These are phyloP conservation scores for Lipomyces yamadae DNA, from an alignment of 805 yeast genomes.

Conservation along the genomic window DNA sequence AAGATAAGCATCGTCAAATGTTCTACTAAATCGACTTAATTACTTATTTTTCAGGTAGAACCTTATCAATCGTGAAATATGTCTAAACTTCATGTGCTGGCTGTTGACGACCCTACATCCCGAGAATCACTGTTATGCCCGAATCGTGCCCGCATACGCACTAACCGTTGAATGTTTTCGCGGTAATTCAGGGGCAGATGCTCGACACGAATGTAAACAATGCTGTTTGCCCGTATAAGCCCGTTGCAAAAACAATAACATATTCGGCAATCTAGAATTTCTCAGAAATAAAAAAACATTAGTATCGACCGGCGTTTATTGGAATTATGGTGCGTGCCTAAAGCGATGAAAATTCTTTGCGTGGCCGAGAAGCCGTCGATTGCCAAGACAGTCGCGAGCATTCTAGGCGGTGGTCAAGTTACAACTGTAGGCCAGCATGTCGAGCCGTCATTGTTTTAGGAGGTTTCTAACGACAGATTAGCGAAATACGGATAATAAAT, in stretches of 20 bases:
- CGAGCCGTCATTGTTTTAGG: not conserved
- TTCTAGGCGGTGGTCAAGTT: slow-evolving; percentile 74
- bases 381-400: slow-evolving; percentile 77
- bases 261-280: not conserved
- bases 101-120: not conserved
- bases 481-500: slow-evolving; percentile 60
- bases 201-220: not conserved
- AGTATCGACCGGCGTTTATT: not conserved
- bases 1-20: too few species aligned
- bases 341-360: slow-evolving; percentile 75
- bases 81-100: not conserved
- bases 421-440: slow-evolving; percentile 40
- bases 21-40: too few species aligned
- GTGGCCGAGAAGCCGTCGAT: slow-evolving; percentile 98
- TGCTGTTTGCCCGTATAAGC: not conserved
- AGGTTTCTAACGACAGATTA: slow-evolving; percentile 3
- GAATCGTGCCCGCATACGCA: not conserved
- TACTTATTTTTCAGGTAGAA: too few species aligned
- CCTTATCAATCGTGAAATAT: not conserved
- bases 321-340: not conserved
- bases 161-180: not conserved
- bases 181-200: not conserved
- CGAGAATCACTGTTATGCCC: not conserved
- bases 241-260: too few species aligned
- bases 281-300: not conserved